These are phyloP conservation scores for Porcisia deanei DNA, from an alignment of 208 protist genomes.

Conservation along the genomic window DNA sequence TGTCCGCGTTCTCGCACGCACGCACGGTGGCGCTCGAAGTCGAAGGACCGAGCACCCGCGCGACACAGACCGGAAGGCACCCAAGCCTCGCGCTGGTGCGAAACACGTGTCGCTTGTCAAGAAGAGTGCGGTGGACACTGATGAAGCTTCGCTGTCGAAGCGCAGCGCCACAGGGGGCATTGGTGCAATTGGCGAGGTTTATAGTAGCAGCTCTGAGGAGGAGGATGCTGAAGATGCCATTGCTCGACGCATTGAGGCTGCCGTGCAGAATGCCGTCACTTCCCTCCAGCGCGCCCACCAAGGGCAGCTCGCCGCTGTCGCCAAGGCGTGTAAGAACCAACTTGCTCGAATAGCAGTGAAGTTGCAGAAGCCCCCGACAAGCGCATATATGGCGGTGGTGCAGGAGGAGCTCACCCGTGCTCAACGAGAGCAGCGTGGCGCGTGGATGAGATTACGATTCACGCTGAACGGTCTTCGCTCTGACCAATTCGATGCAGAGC, in stretches of 20 bases:
- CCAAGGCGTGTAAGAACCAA: slow-evolving; percentile 20
- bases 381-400: slow-evolving; percentile 36
- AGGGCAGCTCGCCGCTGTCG: slow-evolving; percentile 15
- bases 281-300: slow-evolving; percentile 11
- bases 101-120: background rate
- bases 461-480: slow-evolving; percentile 31
- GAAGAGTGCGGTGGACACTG: background rate
- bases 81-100: background rate
- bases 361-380: slow-evolving; percentile 43
- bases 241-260: slow-evolving; percentile 12
- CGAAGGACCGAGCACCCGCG: background rate
- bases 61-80: background rate
- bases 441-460: slow-evolving; percentile 36
- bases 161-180: background rate
- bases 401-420: slow-evolving; percentile 36
- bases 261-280: slow-evolving; percentile 16
- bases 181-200: background rate
- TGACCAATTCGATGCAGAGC: slow-evolving; percentile 28
- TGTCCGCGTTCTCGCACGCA: background rate
- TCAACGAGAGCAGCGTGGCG: slow-evolving; percentile 26
- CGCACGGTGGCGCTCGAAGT: background rate
- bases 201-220: background rate
- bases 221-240: background rate
- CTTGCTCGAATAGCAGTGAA: slow-evolving; percentile 43
- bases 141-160: background rate